Conservation (phyloP, 805 yeast species). For the Yarrowia keelungensis region DNA sequence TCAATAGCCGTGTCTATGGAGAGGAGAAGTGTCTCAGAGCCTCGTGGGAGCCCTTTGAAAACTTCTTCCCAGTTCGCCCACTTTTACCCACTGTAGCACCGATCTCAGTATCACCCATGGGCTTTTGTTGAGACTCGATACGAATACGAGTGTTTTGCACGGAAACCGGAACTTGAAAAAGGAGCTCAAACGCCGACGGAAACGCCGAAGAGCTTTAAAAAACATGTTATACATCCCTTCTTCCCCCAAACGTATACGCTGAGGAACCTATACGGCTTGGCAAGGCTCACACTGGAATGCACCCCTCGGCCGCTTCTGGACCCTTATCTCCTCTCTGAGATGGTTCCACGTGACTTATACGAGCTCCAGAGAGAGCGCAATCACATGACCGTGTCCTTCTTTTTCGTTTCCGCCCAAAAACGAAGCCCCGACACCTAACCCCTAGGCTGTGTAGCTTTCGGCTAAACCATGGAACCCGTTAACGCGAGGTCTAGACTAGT, state of each 20-base stretch:
- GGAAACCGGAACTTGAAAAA: neutral
- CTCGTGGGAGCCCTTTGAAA: too few species aligned
- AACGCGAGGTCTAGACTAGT: constrained; percentile 23
- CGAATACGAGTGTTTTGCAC: constrained; percentile 15
- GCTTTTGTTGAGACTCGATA: constrained; percentile 5
- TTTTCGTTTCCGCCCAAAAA: too few species aligned
- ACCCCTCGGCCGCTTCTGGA: neutral
- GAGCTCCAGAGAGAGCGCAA: neutral
- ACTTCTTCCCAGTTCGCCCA: too few species aligned
- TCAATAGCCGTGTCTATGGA: neutral
- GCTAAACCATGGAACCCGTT: constrained; percentile 28
- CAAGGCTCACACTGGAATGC: neutral
- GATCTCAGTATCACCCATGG: neutral
- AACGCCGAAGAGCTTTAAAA: too few species aligned
- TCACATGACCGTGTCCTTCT: neutral
- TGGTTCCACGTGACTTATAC: constrained; percentile 2
- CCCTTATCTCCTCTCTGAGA: neutral
- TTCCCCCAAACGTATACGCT: neutral
- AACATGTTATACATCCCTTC: too few species aligned
- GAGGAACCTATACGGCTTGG: neutral
- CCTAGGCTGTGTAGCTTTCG: constrained; percentile 25
- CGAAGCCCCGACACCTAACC: neutral
- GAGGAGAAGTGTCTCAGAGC: neutral
- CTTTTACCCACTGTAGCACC: neutral
- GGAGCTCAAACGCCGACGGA: too few species aligned